phyloP scores from a whole-genome alignment of 805 yeast species.

The Lachancea dasiensis region DNA sequence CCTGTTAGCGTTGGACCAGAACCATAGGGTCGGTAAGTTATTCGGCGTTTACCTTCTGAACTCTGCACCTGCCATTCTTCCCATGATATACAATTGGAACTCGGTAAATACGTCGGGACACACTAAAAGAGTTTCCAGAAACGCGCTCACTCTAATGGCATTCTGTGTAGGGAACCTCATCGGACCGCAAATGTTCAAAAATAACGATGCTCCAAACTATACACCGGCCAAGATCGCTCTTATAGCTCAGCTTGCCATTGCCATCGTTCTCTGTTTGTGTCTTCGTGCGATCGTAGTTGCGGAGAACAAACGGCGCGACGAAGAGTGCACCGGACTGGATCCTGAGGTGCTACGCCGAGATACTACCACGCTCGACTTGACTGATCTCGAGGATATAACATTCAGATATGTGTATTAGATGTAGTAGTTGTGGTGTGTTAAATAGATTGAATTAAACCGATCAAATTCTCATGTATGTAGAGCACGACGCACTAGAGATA shows the following conservation, averaged over 20 bases:
- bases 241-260: background rate
- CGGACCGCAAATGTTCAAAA: conserved; percentile 67
- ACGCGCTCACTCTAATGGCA: conserved; percentile 53
- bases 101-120: conserved; percentile 59
- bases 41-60: conserved; percentile 11
- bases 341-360: conserved; percentile 1
- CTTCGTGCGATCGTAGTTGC: conserved; percentile 6
- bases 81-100: conserved; percentile 12
- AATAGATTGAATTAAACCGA: no score
- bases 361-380: conserved; percentile 8
- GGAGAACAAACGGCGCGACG: conserved; percentile 10
- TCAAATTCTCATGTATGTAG: no score
- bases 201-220: conserved; percentile 52
- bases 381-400: conserved; percentile 8
- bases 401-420: conserved; percentile 8
- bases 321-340: background rate
- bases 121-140: conserved; percentile 59
- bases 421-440: no score
- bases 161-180: conserved; percentile 66
- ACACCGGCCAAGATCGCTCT: conserved; percentile 46
- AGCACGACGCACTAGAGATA: no score
- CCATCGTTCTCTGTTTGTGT: conserved; percentile 4
- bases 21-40: conserved; percentile 26
- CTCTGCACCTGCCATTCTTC: conserved; percentile 9
- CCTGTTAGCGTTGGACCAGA: conserved; percentile 22